Base-by-base conservation (phyloP, 495 filamentous ascomycete genomes). In the Pseudomonodictys pantanalensis region DNA sequence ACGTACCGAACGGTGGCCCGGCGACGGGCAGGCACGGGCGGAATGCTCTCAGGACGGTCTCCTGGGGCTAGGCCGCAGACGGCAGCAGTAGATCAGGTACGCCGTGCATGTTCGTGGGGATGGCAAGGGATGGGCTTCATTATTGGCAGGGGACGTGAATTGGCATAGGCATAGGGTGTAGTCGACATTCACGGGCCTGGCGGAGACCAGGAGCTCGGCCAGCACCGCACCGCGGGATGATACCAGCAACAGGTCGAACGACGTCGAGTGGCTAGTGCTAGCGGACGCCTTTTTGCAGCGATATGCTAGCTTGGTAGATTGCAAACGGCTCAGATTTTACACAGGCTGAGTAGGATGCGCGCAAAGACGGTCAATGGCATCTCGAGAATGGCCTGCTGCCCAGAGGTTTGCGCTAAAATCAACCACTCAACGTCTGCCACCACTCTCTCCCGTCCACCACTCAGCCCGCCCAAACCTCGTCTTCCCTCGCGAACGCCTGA, bases 101-200 rank as follows among this genome's bases (percentile, higher is more conserved):
- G 58, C 23, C 63, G 52, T 38, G 32, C 56, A 60, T 56, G 57
- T 35, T 56, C 24, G 62, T 52, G 58, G 63, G 63, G 39, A 58
- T 65, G 44, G 12, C 46, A 53, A 17, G 46, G 44, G 28, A 33
- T 33, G 26, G 44, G 41, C 35, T 54, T 55, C 63, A 58, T 66
- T 58, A 66, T 62, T 60, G 63, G 58, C 58, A 66, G 63, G 63
- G 62, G 48, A 53, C 22, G 48, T 39, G 8, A 54, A n/a, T n/a
- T n/a, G n/a, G n/a, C n/a, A n/a, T n/a, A n/a, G n/a, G n/a, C n/a
- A n/a, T n/a, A n/a, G n/a, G 49, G 58, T 54, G 45, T 15, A 46
- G 44, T 22, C 18, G 18, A 9, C 8, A 3, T 53, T 39, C 17
- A 39, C 26, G 47, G 48, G n/a, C n/a, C n/a, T n/a, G n/a, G n/a